Conservation (phyloP, 352 stramenopile species). For the Globisporangium middletonii region DNA sequence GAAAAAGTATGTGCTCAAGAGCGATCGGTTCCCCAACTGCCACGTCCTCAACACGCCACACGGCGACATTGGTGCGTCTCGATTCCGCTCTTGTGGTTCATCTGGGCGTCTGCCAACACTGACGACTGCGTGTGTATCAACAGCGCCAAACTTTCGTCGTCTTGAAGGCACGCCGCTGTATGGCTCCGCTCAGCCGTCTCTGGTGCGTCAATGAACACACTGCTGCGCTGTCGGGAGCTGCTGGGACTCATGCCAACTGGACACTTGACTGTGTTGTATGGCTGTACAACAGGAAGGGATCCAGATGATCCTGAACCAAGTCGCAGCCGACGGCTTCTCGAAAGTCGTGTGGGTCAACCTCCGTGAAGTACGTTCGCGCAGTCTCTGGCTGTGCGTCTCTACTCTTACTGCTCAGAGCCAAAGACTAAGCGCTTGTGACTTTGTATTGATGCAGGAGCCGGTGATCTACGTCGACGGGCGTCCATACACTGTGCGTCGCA, state of each 20-base stretch:
- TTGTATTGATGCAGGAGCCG: conserved; percentile 35
- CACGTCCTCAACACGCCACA: conserved; percentile 59
- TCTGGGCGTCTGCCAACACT: not conserved
- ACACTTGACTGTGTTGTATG: conserved; percentile 7
- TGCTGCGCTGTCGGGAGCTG: not conserved
- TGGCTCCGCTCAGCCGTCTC: conserved; percentile 60
- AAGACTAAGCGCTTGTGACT: not conserved
- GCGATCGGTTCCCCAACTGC: conserved; percentile 73
- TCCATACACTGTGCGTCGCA: conserved; percentile 65
- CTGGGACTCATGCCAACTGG: no score
- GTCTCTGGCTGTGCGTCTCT: not conserved
- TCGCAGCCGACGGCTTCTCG: conserved; percentile 64
- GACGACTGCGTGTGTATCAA: not conserved
- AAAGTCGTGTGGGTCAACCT: conserved; percentile 85
- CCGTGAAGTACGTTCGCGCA: conserved; percentile 37
- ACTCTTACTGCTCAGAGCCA: not conserved
- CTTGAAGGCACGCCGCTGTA: conserved; percentile 68
- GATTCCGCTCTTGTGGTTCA: not conserved
- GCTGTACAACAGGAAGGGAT: conserved; percentile 46
- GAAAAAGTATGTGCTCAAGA: conserved; percentile 84
- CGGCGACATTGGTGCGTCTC: conserved; percentile 52
- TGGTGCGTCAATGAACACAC: conserved; percentile 27
- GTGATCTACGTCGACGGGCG: conserved; percentile 77
- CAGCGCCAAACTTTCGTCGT: conserved; percentile 75
- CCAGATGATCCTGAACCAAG: conserved; percentile 57